Conservation (phyloP, 2,329 filamentous ascomycete genomes). For the Lomentospora prolificans region DNA sequence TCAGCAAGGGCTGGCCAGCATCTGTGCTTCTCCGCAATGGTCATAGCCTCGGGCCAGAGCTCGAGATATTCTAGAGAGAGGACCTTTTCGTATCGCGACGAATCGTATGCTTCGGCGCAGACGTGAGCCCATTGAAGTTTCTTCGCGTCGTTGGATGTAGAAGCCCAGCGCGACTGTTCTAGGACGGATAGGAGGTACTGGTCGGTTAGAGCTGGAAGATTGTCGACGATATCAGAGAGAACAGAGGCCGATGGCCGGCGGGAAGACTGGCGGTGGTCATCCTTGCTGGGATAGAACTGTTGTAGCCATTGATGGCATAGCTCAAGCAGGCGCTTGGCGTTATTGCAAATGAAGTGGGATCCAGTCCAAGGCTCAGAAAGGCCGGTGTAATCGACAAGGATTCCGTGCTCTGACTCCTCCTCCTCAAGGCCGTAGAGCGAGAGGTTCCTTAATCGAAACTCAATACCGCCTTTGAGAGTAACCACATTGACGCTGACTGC, state of each 20-base stretch:
- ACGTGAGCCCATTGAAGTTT: constrained; percentile 31
- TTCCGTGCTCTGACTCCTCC: constrained; percentile 56
- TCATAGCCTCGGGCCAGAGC: constrained; percentile 48
- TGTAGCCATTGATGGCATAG: constrained; percentile 47
- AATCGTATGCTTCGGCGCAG: constrained; percentile 37
- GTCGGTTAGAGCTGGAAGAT: constrained; percentile 42
- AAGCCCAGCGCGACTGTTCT: constrained; percentile 42
- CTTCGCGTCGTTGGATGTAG: constrained; percentile 33
- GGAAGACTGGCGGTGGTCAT: background rate
- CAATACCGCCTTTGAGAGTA: constrained; percentile 55
- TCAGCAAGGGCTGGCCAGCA: constrained; percentile 46
- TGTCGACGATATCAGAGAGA: constrained; percentile 34
- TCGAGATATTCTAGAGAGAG: constrained; percentile 42
- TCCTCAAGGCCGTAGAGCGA: constrained; percentile 61
- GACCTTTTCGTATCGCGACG: constrained; percentile 42
- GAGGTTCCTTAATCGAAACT: constrained; percentile 63
- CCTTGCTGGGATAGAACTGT: constrained; percentile 27
- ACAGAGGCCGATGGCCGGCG: constrained; percentile 27
- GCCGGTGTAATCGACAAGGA: constrained; percentile 54
- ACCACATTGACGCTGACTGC: constrained; percentile 46
- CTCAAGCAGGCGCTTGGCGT: constrained; percentile 49
- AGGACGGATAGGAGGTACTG: constrained; percentile 43
- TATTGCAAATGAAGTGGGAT: constrained; percentile 50
- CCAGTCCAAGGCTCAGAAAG: constrained; percentile 85
- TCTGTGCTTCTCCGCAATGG: constrained; percentile 47